Evolutionary conservation across 1,139 yeast species (phyloP).

Genomic region (Debaryomycetaceae sp.): DNA sequence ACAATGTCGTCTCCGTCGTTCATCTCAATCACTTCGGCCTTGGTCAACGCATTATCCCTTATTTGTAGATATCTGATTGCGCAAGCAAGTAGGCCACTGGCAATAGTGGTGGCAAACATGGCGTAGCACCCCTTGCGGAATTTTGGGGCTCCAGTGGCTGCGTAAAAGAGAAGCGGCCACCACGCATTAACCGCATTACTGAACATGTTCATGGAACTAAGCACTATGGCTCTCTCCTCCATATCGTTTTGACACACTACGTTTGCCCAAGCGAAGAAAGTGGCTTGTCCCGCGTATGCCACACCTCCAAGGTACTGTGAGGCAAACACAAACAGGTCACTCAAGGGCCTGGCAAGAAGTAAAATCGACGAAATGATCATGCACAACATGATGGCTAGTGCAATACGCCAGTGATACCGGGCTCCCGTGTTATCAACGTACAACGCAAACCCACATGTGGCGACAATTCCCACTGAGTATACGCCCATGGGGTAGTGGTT

Average conservation of each 20-base stretch:
- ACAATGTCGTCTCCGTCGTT: no score
- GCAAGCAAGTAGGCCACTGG: constrained; percentile 18
- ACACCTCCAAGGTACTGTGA: constrained; percentile 54
- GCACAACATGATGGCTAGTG: constrained; percentile 34
- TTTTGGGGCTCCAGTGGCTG: constrained; percentile 47
- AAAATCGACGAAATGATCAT: constrained; percentile 44
- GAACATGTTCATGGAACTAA: constrained; percentile 63
- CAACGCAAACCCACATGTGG: constrained; percentile 43
- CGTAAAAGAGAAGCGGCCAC: constrained; percentile 54
- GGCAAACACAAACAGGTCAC: constrained; percentile 36
- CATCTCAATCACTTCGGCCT: no score
- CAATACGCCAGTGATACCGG: constrained; percentile 48
- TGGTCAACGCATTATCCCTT: constrained; percentile 30
- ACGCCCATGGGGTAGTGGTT: constrained; percentile 58
- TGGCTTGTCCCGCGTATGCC: constrained; percentile 54
- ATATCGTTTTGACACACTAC: constrained; percentile 49
- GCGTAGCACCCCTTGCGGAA: constrained; percentile 53
- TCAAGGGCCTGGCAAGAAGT: constrained; percentile 28
- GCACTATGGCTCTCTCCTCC: constrained; percentile 53
- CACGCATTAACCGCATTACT: constrained; percentile 60
- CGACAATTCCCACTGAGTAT: constrained; percentile 47
- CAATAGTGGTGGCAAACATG: constrained; percentile 46
- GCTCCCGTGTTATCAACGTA: constrained; percentile 50
- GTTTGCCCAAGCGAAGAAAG: constrained; percentile 60
- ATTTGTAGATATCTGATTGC: constrained; percentile 29